Percentiles rank a stretch among this genome's conserved stretches.
Evolutionary conservation across 106 monocot genomes (phyloP).

Genomic region (Apostasia ramifera): DNA sequence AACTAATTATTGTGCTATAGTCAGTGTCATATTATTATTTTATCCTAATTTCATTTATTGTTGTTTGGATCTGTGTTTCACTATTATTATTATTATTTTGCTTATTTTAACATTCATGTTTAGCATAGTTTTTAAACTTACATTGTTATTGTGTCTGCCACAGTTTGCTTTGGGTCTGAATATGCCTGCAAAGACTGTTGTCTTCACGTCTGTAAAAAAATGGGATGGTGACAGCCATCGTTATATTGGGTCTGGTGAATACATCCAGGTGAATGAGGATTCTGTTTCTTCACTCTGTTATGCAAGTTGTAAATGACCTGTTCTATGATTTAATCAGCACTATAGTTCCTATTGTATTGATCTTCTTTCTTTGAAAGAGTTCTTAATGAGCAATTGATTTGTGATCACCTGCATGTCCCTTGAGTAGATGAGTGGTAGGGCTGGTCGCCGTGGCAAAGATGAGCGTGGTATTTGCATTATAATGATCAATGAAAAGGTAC

Average conservation of each 20-base stretch:
- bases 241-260: slow-evolving; percentile 89
- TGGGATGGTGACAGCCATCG: slow-evolving; percentile 98
- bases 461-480: slow-evolving; percentile 95
- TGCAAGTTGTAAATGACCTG: not conserved
- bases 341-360: not conserved
- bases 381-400: not conserved
- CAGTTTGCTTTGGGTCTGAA: slow-evolving; percentile 99
- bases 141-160: slow-evolving; percentile 8
- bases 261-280: slow-evolving; percentile 70
- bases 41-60: not conserved
- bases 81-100: too few species aligned
- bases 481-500: slow-evolving; percentile 97
- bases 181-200: slow-evolving; percentile 99
- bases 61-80: not conserved
- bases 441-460: slow-evolving; percentile 98
- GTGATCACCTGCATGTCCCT: slow-evolving; percentile 1
- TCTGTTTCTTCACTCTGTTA: not conserved
- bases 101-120: too few species aligned
- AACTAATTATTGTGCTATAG: too few species aligned
- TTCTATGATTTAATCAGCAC: too few species aligned
- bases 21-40: not conserved
- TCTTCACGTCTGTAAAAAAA: slow-evolving; percentile 94
- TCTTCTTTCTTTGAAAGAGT: not conserved
- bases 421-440: slow-evolving; percentile 95
- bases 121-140: not conserved